Base-by-base conservation (phyloP, 495 filamentous ascomycete species). In the Gamarada debralockiae region DNA sequence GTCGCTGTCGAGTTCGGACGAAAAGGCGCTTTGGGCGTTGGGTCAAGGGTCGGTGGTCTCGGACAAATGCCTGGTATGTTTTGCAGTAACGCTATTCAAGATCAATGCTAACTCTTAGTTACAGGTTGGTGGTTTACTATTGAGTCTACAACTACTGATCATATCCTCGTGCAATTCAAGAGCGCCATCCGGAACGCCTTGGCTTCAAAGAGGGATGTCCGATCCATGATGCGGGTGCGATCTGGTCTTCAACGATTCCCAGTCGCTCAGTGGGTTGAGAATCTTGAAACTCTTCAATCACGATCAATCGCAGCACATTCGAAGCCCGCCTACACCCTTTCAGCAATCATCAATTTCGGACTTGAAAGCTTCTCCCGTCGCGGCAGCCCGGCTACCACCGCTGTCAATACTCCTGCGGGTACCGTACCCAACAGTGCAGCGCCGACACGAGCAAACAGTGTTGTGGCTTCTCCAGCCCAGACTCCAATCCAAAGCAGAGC, bases 61-160 rank as follows among this genome's bases (percentile, higher is more conserved):
- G 86, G 86, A 2, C 82, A 87, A 56, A 89, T 89, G 85, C 86
- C n/a, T n/a, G n/a, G n/a, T n/a, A n/a, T n/a, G n/a, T n/a, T n/a
- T n/a, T n/a, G n/a, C n/a, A n/a, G n/a, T n/a, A n/a, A n/a, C n/a
- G n/a, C n/a, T n/a, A n/a, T n/a, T n/a, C n/a, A n/a, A n/a, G n/a
- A n/a, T n/a, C n/a, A n/a, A n/a, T n/a, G n/a, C n/a, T n/a, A n/a
- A n/a, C n/a, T n/a, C n/a, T n/a, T n/a, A n/a, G n/a, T n/a, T n/a
- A n/a, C 86, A n/a, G 86, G 87, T 31, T 89, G 81, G 74, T 85
- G 82, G 82, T 85, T 76, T 59, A 89, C 75, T 54, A 77, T 70
- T 50, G 86, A 90, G 65, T 86, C 82, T 0, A 86, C 77, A 10
- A 82, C 82, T 2, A 84, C 85, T 1, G 76, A 76, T 10, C 86